Percentiles rank a stretch among this genome's conserved stretches.
Conservation (phyloP, 2,329 filamentous ascomycete genomes). For the Fusarium piperis region DNA sequence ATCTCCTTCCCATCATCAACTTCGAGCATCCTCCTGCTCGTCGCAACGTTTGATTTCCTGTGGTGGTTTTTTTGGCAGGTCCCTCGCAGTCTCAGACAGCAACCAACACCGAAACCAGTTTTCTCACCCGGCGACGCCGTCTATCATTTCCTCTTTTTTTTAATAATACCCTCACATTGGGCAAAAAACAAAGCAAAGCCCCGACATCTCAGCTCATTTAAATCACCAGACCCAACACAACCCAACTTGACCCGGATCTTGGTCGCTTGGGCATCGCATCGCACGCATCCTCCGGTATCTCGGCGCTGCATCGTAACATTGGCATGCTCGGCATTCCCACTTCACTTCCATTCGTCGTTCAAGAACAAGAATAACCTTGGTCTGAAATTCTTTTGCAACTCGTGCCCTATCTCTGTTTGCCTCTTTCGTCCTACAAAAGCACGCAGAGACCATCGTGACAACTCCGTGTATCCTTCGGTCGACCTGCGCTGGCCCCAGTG, state of each 20-base stretch:
- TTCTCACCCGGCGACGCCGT: constrained; percentile 15
- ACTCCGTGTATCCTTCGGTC: constrained; percentile 5
- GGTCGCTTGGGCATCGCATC: constrained; percentile 23
- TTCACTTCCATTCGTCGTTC: constrained; percentile 26
- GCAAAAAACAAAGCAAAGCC: constrained; percentile 13
- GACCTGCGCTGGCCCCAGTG: constrained; percentile 11
- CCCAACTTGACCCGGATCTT: constrained; percentile 9
- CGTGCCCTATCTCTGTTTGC: constrained; percentile 4
- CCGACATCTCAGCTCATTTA: constrained; percentile 19
- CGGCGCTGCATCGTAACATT: constrained; percentile 35
- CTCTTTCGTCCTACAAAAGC: constrained; percentile 12
- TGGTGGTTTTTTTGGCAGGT: constrained; percentile 22
- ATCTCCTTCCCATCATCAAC: background rate
- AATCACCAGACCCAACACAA: constrained; percentile 13
- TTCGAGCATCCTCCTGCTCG: constrained; percentile 5
- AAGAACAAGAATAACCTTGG: constrained; percentile 21
- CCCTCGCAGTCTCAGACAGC: constrained; percentile 20
- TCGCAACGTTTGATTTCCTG: background rate
- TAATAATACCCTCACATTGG: constrained; percentile 10
- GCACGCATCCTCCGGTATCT: constrained; percentile 16
- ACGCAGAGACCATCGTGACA: constrained; percentile 11
- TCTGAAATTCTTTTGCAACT: constrained; percentile 8
- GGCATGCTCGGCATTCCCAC: constrained; percentile 44
- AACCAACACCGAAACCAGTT: constrained; percentile 9
- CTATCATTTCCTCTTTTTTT: constrained; percentile 13